Evolutionary conservation across 768 basidiomycete genomes (phyloP), one percentile per base, ranked within the genome.

Genomic region (Dioszegia crocea): DNA sequence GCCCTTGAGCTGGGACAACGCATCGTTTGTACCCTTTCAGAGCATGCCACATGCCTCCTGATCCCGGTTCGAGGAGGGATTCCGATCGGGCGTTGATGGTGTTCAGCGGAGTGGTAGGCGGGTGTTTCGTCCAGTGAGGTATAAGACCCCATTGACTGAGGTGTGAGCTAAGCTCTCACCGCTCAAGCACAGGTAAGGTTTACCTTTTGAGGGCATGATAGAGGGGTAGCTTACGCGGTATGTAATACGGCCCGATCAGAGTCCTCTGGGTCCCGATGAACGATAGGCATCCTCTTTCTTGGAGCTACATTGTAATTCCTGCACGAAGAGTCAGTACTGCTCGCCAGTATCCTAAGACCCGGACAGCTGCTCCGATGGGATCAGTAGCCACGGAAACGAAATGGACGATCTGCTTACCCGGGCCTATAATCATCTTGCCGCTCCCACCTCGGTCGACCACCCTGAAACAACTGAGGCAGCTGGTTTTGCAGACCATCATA

Each of bases 21-120:
- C 93, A 97, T 36, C 94, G 83, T 64, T 89, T 88, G 77, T 80
- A 83, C 19, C 86, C 87, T 70, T 89, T 88, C 65, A 92, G 82
- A 60, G 83, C 83, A 17, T 79, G 85, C 94, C 94, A 98, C 83
- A 93, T 87, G 0, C 88, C 88, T 31, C 73, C 66, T 3, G 84
- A 82, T 21, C 86, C 83, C 46, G 66, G 41, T 21, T 73, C 73
- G 8, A 73, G 62, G 29, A 98, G 80, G 53, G 85, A 87, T 77
- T 98, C 94, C 1, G 85, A 81, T 19, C 91, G 84, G 0, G 93
- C 92, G 64, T 98, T 98, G 60, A 89, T 94, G 0, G 93, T 96
- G 66, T 83, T 89, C 40, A 91, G 77, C 1, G 67, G 60, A 6
- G 70, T 68, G 0, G 80, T 80, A 2, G 77, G 78, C 62, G 92